Percentiles rank a stretch among this genome's conserved stretches.
These are phyloP conservation scores for Gautieria morchelliformis DNA, from an alignment of 768 basidiomycete genomes.

Conservation along the genomic window DNA sequence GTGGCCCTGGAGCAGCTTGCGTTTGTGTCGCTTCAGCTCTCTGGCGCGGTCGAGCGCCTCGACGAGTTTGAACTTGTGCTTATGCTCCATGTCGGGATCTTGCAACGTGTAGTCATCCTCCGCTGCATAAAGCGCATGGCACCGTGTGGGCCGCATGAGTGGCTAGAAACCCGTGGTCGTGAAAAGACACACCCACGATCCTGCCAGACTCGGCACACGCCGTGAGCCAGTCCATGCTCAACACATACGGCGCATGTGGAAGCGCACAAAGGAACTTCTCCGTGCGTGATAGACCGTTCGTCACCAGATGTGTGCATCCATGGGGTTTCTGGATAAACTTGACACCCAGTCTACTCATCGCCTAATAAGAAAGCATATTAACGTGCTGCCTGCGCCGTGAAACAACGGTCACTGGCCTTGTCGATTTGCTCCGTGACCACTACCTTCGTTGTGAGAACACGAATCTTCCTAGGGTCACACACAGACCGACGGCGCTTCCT, in stretches of 20 bases:
- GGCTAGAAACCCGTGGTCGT: neutral
- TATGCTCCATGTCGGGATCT: constrained; percentile 56
- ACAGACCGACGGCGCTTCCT: neutral
- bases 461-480: constrained; percentile 23
- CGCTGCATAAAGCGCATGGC: constrained; percentile 31
- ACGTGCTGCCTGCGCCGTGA: neutral
- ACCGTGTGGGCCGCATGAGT: neutral
- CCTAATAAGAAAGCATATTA: constrained; percentile 31
- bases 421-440: constrained; percentile 43
- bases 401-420: constrained; percentile 35
- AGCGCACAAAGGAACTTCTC: constrained; percentile 84
- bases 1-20: constrained; percentile 51
- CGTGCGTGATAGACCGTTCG: constrained; percentile 62
- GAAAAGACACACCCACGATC: constrained; percentile 48
- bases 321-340: constrained; percentile 47
- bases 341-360: constrained; percentile 54
- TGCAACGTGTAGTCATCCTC: constrained; percentile 48
- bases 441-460: constrained; percentile 63
- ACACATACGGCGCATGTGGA: constrained; percentile 47
- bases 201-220: constrained; percentile 44
- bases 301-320: constrained; percentile 76
- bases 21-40: constrained; percentile 28
- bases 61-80: constrained; percentile 53
- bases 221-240: constrained; percentile 61
- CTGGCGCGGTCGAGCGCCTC: constrained; percentile 50